These are phyloP conservation scores for Diaporthe sp. DNA, from an alignment of 2,329 filamentous ascomycete genomes.

Conservation along the genomic window DNA sequence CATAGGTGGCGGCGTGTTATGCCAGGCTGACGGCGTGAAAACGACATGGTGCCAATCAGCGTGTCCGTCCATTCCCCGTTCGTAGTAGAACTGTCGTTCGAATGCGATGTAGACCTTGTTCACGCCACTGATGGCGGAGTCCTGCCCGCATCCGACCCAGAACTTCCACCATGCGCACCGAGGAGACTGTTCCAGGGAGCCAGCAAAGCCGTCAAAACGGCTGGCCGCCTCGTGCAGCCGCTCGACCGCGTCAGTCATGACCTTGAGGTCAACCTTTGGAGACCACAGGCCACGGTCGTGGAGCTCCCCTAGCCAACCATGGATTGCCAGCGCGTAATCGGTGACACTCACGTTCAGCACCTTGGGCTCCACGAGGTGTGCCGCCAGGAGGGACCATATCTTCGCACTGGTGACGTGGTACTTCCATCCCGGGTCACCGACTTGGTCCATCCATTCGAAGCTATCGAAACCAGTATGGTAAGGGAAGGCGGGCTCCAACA, in stretches of 20 bases:
- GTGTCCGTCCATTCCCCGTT: not conserved
- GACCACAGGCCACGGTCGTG: not conserved
- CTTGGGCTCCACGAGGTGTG: not conserved
- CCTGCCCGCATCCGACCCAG: not conserved
- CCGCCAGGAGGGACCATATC: not conserved
- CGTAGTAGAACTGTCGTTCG: not conserved
- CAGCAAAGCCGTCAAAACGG: not conserved
- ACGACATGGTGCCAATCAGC: slow-evolving; percentile 7
- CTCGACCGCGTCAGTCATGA: not conserved
- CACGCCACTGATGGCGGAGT: not conserved
- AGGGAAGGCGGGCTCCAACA: not conserved
- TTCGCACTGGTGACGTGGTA: not conserved
- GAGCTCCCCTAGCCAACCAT: not conserved
- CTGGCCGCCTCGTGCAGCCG: not conserved
- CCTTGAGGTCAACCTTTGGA: not conserved
- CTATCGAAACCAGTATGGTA: not conserved
- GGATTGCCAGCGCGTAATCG: not conserved
- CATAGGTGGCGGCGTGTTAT: slow-evolving; percentile 8
- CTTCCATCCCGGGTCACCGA: not conserved
- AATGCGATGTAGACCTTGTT: not conserved
- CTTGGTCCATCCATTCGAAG: not conserved
- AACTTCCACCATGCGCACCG: not conserved
- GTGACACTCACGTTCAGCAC: not conserved
- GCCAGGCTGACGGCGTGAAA: not conserved
- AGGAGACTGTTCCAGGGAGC: not conserved